These are phyloP conservation scores for Olyra latifolia DNA, from an alignment of 176 grass and related monocot species.

Conservation along the genomic window DNA sequence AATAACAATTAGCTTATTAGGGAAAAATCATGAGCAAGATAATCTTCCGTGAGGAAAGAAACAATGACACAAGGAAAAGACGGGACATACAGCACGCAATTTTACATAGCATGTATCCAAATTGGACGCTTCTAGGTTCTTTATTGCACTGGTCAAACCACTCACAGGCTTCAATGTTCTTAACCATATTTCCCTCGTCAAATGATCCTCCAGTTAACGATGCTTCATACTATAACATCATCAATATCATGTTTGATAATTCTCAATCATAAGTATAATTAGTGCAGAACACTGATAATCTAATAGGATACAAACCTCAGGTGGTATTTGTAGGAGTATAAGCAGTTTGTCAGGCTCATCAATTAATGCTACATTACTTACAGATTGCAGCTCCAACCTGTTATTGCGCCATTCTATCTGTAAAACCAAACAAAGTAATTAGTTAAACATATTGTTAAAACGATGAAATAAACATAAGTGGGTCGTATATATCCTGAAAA, in stretches of 20 bases:
- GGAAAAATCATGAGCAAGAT: constrained; percentile 5
- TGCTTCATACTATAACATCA: constrained; percentile 64
- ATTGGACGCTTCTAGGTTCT: constrained; percentile 80
- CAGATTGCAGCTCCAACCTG: constrained; percentile 84
- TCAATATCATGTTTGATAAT: constrained; percentile 20
- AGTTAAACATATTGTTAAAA: background rate
- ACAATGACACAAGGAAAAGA: constrained; percentile 13
- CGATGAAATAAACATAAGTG: background rate
- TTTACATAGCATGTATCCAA: constrained; percentile 78
- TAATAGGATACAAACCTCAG: constrained; percentile 50
- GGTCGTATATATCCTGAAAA: background rate
- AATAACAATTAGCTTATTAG: background rate
- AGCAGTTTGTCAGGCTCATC: constrained; percentile 84
- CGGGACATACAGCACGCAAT: constrained; percentile 72
- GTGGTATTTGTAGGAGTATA: constrained; percentile 69
- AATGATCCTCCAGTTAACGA: constrained; percentile 81
- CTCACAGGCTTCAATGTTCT: constrained; percentile 95
- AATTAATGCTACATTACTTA: constrained; percentile 82
- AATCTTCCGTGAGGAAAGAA: constrained; percentile 1
- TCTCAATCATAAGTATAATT: background rate
- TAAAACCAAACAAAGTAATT: constrained; percentile 26
- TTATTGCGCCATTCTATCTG: constrained; percentile 98
- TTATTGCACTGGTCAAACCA: constrained; percentile 91
- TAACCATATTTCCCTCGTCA: constrained; percentile 83
- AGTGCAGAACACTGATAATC: background rate